A percentile compares a stretch with the other conserved stretches of the same genome.
phyloP scores from a whole-genome alignment of 108 stramenopile genomes.

The Parietichytrium sp. region DNA sequence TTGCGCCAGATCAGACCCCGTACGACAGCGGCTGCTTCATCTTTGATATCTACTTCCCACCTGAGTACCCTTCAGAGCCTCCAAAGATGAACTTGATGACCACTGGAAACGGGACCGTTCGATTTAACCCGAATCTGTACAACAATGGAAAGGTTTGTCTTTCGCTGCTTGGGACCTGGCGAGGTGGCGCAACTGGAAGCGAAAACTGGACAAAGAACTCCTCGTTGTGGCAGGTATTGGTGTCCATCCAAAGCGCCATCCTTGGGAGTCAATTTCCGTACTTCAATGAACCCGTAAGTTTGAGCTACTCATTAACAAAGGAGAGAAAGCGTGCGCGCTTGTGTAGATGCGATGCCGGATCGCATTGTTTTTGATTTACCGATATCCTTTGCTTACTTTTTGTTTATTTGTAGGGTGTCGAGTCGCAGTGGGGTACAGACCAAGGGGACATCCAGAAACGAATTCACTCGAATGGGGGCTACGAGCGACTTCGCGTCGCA shows the following conservation, averaged over 20 bases:
- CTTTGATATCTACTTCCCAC: conserved; percentile 46
- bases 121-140: conserved; percentile 54
- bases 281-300: conserved; percentile 69
- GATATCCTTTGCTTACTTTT: too few relatives aligned
- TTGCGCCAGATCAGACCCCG: conserved; percentile 41
- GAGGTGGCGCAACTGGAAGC: conserved; percentile 42
- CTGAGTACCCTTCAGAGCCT: conserved; percentile 41
- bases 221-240: conserved; percentile 59
- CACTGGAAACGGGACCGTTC: conserved; percentile 42
- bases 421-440: not conserved
- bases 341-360: too few relatives aligned
- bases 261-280: conserved; percentile 53
- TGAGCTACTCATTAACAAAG: too few relatives aligned
- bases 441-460: not conserved
- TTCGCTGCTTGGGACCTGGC: conserved; percentile 62
- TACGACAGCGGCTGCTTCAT: conserved; percentile 46
- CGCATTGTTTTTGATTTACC: too few relatives aligned
- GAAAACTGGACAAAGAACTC: conserved; percentile 51
- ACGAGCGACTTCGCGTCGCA: conserved; percentile 44
- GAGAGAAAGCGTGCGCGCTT: too few relatives aligned
- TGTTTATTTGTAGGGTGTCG: too few relatives aligned
- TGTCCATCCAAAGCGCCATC: conserved; percentile 58
- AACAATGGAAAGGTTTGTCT: conserved; percentile 52
- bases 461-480: conserved; percentile 11
- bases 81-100: conserved; percentile 45